Evolutionary conservation across 495 filamentous ascomycete species (phyloP).

Genomic region (Talaromyces stipitatus): DNA sequence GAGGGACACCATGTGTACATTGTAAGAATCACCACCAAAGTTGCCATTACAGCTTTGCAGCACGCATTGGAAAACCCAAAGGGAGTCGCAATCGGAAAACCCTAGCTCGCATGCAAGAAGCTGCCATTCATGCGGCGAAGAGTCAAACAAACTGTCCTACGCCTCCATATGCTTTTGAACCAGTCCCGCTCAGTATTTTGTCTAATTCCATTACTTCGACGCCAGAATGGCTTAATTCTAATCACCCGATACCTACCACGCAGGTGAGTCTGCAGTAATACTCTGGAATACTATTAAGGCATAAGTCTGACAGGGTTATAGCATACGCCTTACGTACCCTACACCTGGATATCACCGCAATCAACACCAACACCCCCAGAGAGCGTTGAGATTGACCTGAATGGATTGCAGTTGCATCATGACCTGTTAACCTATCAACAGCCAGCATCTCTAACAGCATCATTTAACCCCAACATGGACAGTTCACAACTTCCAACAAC

Average conservation of each 20-base stretch:
- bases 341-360: constrained; percentile 2
- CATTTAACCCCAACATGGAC: background rate
- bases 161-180: background rate
- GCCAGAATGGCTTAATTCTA: background rate
- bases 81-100: constrained; percentile 10
- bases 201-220: background rate
- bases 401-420: background rate
- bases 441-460: background rate
- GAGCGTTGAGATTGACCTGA: background rate
- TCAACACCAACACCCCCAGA: constrained; percentile 1
- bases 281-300: background rate
- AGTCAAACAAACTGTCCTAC: background rate
- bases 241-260: background rate
- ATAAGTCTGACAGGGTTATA: background rate
- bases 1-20: constrained; percentile 7
- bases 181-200: background rate
- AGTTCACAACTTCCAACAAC: background rate
- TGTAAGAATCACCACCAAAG: constrained; percentile 4
- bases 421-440: background rate
- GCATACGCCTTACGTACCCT: background rate
- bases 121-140: background rate
- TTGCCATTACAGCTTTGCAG: constrained; percentile 8
- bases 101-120: constrained; percentile 5
- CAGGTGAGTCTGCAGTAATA: background rate
- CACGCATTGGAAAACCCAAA: constrained; percentile 9